A percentile compares a stretch with the other conserved stretches of the same genome.
These are phyloP conservation scores for Colletotrichum salicis DNA, from an alignment of 2,329 filamentous ascomycete species.

Conservation along the genomic window DNA sequence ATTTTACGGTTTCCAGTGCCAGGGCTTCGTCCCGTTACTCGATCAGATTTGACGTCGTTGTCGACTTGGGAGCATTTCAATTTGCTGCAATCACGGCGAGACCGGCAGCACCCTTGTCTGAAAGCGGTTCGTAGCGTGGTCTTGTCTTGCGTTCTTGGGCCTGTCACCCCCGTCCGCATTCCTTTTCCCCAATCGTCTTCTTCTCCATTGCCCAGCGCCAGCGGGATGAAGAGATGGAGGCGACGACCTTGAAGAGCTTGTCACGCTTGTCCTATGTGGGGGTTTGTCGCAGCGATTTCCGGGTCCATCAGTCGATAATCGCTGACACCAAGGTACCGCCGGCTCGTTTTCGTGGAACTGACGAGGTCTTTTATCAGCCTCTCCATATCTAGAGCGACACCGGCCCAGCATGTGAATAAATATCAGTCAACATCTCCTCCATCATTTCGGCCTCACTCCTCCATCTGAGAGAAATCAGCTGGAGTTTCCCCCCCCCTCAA, in stretches of 20 bases:
- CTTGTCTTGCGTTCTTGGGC: constrained; percentile 16
- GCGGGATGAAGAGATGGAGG: not conserved
- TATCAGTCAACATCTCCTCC: constrained; percentile 21
- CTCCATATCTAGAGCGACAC: constrained; percentile 17
- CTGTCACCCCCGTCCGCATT: not conserved
- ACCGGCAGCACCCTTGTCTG: constrained; percentile 28
- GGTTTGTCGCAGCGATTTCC: constrained; percentile 22
- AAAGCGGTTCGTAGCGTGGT: constrained; percentile 16
- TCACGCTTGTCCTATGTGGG: constrained; percentile 14
- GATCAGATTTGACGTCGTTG: constrained; percentile 33
- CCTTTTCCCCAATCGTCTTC: constrained; percentile 3
- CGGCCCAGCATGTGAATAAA: constrained; percentile 25
- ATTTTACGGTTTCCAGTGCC: constrained; percentile 4
- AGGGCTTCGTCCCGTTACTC: constrained; percentile 26
- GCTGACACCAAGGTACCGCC: not conserved
- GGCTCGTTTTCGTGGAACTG: not conserved
- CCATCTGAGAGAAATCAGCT: not conserved
- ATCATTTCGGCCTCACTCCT: not conserved
- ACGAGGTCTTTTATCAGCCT: constrained; percentile 22
- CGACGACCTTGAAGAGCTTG: constrained; percentile 18
- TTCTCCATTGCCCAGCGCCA: not conserved
- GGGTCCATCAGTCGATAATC: constrained; percentile 23
- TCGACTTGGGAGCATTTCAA: not conserved
- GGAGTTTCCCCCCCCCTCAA: not conserved
- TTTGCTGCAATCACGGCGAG: constrained; percentile 32